Evolutionary conservation across 345 rosid species (phyloP).

Genomic region (Microthlaspi erraticum): DNA sequence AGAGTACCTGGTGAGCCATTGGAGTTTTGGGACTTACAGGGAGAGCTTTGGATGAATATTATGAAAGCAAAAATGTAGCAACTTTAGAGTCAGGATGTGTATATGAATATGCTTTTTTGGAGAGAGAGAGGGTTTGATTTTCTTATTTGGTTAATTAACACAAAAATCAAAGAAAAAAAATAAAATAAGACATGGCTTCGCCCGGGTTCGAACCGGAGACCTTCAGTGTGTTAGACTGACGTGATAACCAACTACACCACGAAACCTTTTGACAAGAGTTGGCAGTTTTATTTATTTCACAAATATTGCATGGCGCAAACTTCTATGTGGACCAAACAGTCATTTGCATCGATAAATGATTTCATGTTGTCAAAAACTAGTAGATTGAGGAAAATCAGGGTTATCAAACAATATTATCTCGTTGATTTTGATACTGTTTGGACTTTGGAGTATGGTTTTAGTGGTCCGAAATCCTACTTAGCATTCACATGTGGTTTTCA

Average conservation of each 20-base stretch:
- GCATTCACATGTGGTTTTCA: neutral
- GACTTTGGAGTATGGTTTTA: too few relatives aligned
- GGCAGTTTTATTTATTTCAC: neutral
- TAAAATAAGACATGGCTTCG: slow-evolving; percentile 12
- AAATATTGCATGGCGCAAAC: neutral
- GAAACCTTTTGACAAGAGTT: slow-evolving; percentile 49
- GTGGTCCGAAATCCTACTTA: neutral
- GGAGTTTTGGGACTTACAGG: slow-evolving; percentile 3
- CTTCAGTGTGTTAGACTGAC: slow-evolving; percentile 98
- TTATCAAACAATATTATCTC: neutral
- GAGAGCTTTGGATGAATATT: slow-evolving; percentile 14
- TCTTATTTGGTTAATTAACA: neutral
- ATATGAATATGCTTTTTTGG: too few relatives aligned
- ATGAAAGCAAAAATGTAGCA: neutral
- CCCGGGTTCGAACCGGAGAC: slow-evolving; percentile 96
- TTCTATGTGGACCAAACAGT: too few relatives aligned
- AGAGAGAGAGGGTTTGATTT: neutral
- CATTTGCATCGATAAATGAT: neutral
- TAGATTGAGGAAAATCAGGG: neutral
- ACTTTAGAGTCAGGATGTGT: slow-evolving; percentile 4
- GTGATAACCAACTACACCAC: slow-evolving; percentile 99
- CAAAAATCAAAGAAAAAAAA: neutral
- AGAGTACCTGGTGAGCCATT: slow-evolving; percentile 43
- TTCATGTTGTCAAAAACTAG: neutral
- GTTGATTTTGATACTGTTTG: neutral